phyloP scores from a whole-genome alignment of 371 early-diverging fungal species.

The Mucor irregularis region DNA sequence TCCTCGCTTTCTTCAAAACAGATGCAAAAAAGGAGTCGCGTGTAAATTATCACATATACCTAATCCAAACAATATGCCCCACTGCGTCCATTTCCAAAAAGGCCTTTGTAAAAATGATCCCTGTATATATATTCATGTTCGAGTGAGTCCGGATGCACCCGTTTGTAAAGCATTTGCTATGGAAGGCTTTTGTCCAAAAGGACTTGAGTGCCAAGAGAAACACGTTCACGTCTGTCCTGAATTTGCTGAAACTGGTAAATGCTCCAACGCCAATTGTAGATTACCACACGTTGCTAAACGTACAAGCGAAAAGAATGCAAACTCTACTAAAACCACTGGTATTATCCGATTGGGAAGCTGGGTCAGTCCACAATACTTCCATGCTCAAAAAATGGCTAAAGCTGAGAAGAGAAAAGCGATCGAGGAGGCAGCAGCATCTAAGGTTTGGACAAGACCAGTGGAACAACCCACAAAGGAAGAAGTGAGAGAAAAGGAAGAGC shows the following conservation, averaged over 20 bases:
- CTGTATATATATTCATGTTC: slow-evolving; percentile 56
- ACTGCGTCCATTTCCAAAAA: slow-evolving; percentile 58
- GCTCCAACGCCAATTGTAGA: slow-evolving; percentile 59
- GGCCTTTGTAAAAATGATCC: slow-evolving; percentile 47
- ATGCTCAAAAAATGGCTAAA: slow-evolving; percentile 28
- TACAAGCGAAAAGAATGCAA: slow-evolving; percentile 4
- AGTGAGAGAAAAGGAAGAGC: slow-evolving; percentile 25
- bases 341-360: slow-evolving; percentile 35
- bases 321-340: slow-evolving; percentile 14
- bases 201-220: slow-evolving; percentile 47
- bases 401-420: slow-evolving; percentile 17
- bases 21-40: slow-evolving; percentile 34
- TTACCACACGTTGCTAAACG: slow-evolving; percentile 56
- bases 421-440: slow-evolving; percentile 4
- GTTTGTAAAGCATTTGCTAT: slow-evolving; percentile 59
- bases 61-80: slow-evolving; percentile 51
- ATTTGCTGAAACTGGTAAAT: slow-evolving; percentile 54
- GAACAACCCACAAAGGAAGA: slow-evolving; percentile 1
- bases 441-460: slow-evolving; percentile 13
- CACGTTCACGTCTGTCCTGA: slow-evolving; percentile 64
- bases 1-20: slow-evolving; percentile 49
- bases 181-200: slow-evolving; percentile 59
- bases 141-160: slow-evolving; percentile 52
- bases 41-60: slow-evolving; percentile 56
- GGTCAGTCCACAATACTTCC: slow-evolving; percentile 34